A percentile compares a stretch with the other conserved stretches of the same genome.
Evolutionary conservation across 2,329 filamentous ascomycete species (phyloP).

Genomic region (Fusarium secorum): DNA sequence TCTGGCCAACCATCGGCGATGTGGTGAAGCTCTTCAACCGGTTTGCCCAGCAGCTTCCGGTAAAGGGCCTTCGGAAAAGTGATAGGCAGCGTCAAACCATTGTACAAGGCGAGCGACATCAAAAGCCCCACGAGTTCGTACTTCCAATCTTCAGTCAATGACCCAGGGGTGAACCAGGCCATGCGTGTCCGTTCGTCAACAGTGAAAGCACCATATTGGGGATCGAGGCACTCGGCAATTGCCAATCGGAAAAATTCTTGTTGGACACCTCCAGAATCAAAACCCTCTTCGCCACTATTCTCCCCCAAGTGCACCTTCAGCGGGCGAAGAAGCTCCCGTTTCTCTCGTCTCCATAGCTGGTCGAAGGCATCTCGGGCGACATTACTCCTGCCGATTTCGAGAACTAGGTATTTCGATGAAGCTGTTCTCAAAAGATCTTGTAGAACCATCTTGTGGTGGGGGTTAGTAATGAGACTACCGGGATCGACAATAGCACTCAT

Average conservation of each 20-base stretch:
- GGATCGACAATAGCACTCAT: slow-evolving; percentile 64
- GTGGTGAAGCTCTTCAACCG: slow-evolving; percentile 74
- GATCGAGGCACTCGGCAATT: slow-evolving; percentile 79
- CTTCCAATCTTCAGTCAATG: slow-evolving; percentile 84
- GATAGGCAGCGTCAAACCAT: slow-evolving; percentile 88
- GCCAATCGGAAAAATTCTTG: slow-evolving; percentile 94
- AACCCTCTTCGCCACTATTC: slow-evolving; percentile 82
- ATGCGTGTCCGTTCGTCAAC: slow-evolving; percentile 78
- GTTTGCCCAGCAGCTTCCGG: slow-evolving; percentile 75
- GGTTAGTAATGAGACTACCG: slow-evolving; percentile 62
- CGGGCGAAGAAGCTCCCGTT: slow-evolving; percentile 81
- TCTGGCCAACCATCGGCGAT: slow-evolving; percentile 90
- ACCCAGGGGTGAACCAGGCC: slow-evolving; percentile 87
- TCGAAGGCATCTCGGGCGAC: slow-evolving; percentile 80
- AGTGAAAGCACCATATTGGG: slow-evolving; percentile 81
- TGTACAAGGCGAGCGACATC: slow-evolving; percentile 91
- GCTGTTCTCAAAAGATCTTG: slow-evolving; percentile 70
- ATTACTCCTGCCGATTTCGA: slow-evolving; percentile 72
- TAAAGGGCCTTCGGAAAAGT: slow-evolving; percentile 90
- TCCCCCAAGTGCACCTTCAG: slow-evolving; percentile 89
- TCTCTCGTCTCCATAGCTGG: slow-evolving; percentile 87
- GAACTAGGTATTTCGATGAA: slow-evolving; percentile 74
- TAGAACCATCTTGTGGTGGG: slow-evolving; percentile 67
- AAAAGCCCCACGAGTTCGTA: slow-evolving; percentile 88
- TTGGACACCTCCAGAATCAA: slow-evolving; percentile 94